Evolutionary conservation across 352 stramenopile species (phyloP).

Genomic region (Phytophthora fragariaefolia): DNA sequence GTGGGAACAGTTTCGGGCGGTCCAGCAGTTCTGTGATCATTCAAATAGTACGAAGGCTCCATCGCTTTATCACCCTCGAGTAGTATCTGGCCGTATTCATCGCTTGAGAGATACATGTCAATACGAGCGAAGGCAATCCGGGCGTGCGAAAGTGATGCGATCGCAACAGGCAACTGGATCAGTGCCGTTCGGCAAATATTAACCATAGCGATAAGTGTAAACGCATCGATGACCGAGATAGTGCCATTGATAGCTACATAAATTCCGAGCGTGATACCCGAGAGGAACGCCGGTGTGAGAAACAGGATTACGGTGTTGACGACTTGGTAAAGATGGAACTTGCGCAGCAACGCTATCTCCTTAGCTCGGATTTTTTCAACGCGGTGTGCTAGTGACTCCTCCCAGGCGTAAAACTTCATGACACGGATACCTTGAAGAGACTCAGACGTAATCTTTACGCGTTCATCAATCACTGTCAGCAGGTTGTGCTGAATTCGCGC

Average conservation of each 20-base stretch:
- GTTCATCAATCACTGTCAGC: conserved; percentile 51
- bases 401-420: conserved; percentile 91
- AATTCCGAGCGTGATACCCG: too few relatives aligned
- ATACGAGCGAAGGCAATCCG: conserved; percentile 34
- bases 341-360: conserved; percentile 27
- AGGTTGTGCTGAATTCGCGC: conserved; percentile 18
- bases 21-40: too few relatives aligned
- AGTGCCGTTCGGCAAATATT: conserved; percentile 35
- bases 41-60: too few relatives aligned
- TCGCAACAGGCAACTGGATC: conserved; percentile 29
- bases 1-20: too few relatives aligned
- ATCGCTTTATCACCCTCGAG: conserved; percentile 4
- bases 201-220: conserved; percentile 44
- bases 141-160: conserved; percentile 34
- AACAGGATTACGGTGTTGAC: conserved; percentile 63
- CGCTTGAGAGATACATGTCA: conserved; percentile 32
- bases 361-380: conserved; percentile 43
- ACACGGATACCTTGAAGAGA: conserved; percentile 87
- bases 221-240: conserved; percentile 58
- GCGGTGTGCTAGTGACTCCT: conserved; percentile 44
- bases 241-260: conserved; percentile 33
- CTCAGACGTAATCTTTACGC: conserved; percentile 93
- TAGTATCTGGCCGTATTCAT: conserved; percentile 25
- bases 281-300: conserved; percentile 43
- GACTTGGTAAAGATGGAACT: conserved; percentile 61